Conservation (phyloP, 331 rosid species). For the Cucumis variabilis region DNA sequence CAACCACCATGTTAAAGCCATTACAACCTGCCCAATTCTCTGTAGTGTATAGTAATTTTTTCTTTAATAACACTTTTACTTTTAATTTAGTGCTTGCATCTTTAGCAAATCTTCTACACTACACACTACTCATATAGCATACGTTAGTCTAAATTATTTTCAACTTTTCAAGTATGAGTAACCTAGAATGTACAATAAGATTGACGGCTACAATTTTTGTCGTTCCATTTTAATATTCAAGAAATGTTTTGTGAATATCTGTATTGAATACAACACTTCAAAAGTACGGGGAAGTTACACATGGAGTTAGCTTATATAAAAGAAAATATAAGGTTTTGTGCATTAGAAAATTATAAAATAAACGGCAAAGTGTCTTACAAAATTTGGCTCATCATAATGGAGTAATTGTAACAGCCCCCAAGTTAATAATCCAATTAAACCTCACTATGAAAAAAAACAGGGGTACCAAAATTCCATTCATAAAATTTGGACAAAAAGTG, state of each 20-base stretch:
- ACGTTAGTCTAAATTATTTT: not conserved
- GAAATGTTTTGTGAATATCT: not conserved
- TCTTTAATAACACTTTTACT: not conserved
- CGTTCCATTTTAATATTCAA: not conserved
- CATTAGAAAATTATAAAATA: too few relatives aligned
- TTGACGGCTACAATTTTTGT: not conserved
- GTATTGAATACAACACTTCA: constrained; percentile 6
- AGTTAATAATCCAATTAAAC: too few relatives aligned
- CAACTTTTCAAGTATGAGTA: not conserved
- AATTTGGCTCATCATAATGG: too few relatives aligned
- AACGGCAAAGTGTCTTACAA: too few relatives aligned
- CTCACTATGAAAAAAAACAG: too few relatives aligned
- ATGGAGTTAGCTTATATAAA: not conserved
- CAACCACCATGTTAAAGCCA: not conserved
- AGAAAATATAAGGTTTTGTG: too few relatives aligned
- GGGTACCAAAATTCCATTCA: too few relatives aligned
- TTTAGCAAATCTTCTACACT: not conserved
- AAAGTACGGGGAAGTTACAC: not conserved
- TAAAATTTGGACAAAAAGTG: too few relatives aligned
- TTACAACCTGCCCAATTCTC: not conserved
- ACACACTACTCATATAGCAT: not conserved
- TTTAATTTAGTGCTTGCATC: not conserved
- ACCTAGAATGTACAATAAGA: not conserved
- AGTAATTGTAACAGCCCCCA: too few relatives aligned
- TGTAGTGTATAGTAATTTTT: not conserved